Evolutionary conservation across 306 rosid genomes (phyloP).

Genomic region (Cucumis cinereus): DNA sequence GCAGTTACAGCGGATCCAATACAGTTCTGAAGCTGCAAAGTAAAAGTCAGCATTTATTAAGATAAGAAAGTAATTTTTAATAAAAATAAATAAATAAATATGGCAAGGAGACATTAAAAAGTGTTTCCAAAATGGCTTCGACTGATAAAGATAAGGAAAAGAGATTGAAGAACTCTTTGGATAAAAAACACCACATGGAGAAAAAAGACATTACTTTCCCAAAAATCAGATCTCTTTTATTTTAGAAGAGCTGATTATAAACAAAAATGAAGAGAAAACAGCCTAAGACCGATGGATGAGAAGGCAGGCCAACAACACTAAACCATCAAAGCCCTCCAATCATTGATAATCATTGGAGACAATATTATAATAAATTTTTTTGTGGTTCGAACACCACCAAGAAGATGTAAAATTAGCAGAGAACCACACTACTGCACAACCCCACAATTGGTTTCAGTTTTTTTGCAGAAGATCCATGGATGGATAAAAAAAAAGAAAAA

Average conservation of each 20-base stretch:
- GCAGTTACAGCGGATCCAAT: constrained; percentile 76
- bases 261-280: not conserved
- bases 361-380: not conserved
- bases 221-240: not conserved
- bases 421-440: too few species aligned
- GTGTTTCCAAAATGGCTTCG: not conserved
- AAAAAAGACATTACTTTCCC: not conserved
- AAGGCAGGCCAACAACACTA: not conserved
- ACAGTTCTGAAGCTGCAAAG: constrained; percentile 60
- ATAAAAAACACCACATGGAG: not conserved
- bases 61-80: not conserved
- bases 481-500: too few species aligned
- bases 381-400: not conserved
- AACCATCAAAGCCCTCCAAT: not conserved
- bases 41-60: not conserved
- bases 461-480: too few species aligned
- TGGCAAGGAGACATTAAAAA: not conserved
- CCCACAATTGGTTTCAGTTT: too few species aligned
- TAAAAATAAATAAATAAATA: not conserved
- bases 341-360: not conserved
- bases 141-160: not conserved
- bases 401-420: too few species aligned
- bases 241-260: not conserved
- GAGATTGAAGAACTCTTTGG: not conserved
- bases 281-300: not conserved